Evolutionary conservation across 768 basidiomycete genomes (phyloP), one percentile per base, ranked within the genome.

Genomic region (Pleurotus ostreatus): DNA sequence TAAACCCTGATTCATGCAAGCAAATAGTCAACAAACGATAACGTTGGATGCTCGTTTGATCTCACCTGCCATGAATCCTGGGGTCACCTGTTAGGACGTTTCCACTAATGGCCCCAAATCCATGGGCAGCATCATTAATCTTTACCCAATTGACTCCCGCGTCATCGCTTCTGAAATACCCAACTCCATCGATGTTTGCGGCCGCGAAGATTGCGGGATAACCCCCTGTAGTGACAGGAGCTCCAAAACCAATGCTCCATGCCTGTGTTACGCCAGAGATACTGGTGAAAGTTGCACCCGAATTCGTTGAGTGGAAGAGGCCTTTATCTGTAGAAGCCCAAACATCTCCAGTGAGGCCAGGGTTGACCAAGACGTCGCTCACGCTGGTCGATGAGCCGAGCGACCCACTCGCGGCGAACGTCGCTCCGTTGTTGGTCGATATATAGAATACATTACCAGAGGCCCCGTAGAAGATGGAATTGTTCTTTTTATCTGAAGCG

Each of bases 311-410:
- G 65, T 83, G 82, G 77, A 79, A 84, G 22, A 85, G 68, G 22
- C 74, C 78, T 44, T 67, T 72, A 63, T 83, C 81, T 2, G 83
- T 79, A 1, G 83, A 83, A 2, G 85, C 82, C 83, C 84, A 86
- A 34, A 86, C 71, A 62, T 86, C 84, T 6, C 83, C 84, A 2
- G 79, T 77, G 3, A 78, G 71, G 52, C 66, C 70, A 11, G 79
- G 79, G 65, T 85, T 73, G 26, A 82, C 84, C 23, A 78, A 72
- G 58, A 86, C 72, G 59, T 81, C 81, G 45, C 70, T 70, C 5
- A 81, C 75, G 1, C 75, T 68, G 4, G 74, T 76, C 4, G 82
- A 83, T 5, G 72, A 61, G 38, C 77, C 80, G 1, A 86, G 70
- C 11, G 73, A 65, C n/a, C 74, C 74, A 46, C 70, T 71, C 1